Evolutionary conservation across 306 rosid genomes (phyloP).

Genomic region (Trifolium subterraneum): DNA sequence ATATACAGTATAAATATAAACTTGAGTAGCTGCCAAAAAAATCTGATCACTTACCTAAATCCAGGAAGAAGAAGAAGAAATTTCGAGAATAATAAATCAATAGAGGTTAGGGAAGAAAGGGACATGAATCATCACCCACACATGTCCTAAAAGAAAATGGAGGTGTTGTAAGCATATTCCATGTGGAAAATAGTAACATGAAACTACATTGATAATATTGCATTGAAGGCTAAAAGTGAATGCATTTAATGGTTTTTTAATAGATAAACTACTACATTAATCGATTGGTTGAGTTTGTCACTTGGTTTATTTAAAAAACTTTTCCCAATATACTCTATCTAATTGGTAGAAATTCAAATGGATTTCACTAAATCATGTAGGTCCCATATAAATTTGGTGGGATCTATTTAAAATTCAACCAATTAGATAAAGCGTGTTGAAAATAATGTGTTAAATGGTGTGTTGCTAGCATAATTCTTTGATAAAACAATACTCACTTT

Average conservation of each 20-base stretch:
- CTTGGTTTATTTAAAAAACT: conserved; percentile 32
- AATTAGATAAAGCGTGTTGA: too few relatives aligned
- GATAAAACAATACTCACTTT: too few relatives aligned
- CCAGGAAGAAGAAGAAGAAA: conserved; percentile 43
- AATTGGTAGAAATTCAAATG: too few relatives aligned
- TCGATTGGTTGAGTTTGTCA: conserved; percentile 30
- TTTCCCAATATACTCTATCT: too few relatives aligned
- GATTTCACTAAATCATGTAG: too few relatives aligned
- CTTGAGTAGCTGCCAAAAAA: conserved; percentile 30
- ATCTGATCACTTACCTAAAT: conserved; percentile 40
- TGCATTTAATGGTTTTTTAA: background rate
- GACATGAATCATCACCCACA: conserved; percentile 34
- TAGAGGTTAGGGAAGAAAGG: conserved; percentile 35
- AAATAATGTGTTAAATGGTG: too few relatives aligned
- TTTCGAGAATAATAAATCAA: conserved; percentile 14
- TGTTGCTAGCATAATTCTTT: too few relatives aligned
- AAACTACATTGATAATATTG: conserved; percentile 1
- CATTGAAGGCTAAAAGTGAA: conserved; percentile 9
- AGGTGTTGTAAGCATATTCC: conserved; percentile 11
- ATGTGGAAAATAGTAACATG: conserved; percentile 23
- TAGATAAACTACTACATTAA: conserved; percentile 17
- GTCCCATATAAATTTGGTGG: too few relatives aligned
- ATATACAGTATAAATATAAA: background rate
- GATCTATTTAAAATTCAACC: too few relatives aligned
- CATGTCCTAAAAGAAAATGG: conserved; percentile 22